Base-by-base conservation (phyloP, 352 stramenopile species). In the Pythium angustatum region DNA sequence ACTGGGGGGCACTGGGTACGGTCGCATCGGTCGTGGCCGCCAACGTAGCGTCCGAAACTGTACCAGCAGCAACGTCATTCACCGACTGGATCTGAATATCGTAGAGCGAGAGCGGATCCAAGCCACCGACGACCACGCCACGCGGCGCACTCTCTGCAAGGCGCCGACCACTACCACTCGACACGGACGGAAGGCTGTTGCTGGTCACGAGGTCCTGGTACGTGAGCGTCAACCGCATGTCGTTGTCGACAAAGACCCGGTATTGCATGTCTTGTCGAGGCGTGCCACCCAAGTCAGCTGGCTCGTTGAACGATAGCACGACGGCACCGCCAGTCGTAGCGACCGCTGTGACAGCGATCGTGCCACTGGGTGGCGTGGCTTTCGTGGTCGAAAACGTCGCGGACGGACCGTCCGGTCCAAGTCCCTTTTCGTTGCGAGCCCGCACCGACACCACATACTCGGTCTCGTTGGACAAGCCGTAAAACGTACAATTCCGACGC, bases 31-130 rank as follows among this genome's bases (percentile, higher is more conserved):
- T 69, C 0, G 83, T 91, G n/a, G 52, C 19, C 10, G 65, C 63
- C 22, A 62, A 26, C 14, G 76, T 73, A 0, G 31, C 34, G 17
- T 44, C 34, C 0, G 81, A 88, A 1, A 76, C 71, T 27, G 19
- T 64, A 2, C 74, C 66, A 19, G 64, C 68, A 17, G 38, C 63
- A 19, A 68, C 56, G 1, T 3, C 22, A 28, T 75, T 91, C n/a
- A 69, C 47, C 7, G 80, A 65, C 3, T 58, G 59, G 48, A 90
- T 66, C 26, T 86, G 75, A 30, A 91, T 73, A 9, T 64, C 60
- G 61, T 91, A 91, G 19, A 88, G 31, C 2, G 45, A 82, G 22
- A 74, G 58, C 2, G 83, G 75, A 41, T 90, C 79, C 22, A 91
- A 69, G 3, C 73, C 72, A 5, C 65, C 71, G 4, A 90, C 50